Base-by-base conservation (phyloP, 495 filamentous ascomycete genomes). In the Neurospora sp. region DNA sequence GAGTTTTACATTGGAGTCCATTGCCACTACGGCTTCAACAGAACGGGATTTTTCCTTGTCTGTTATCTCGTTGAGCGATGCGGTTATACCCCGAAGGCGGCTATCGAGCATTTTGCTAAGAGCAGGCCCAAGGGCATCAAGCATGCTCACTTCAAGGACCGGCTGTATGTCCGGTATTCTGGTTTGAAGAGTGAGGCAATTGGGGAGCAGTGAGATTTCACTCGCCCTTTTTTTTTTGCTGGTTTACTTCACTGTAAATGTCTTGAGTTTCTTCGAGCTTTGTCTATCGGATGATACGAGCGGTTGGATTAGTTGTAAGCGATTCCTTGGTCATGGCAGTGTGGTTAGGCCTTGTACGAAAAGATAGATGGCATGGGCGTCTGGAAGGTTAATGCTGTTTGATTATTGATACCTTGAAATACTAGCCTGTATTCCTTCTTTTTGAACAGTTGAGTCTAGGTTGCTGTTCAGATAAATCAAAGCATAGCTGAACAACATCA, bases 21-120 rank as follows among this genome's bases (percentile, higher is more conserved):
- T 79, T 98, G 95, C 77, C 95, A 98, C 77, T 98, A 98, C 75
- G 95, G 94, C 0, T 97, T 93, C 83, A 97, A 97, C 78, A 88
- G 94, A 41, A 97, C 94, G 0, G 94, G 95, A 2, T 97, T 94
- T 79, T 90, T 97, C 78, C 90, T 98, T 41, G 90, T 91, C n/a
- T 93, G 90, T 77, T 98, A 98, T 76, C 82, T 98, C 7, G 92
- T 98, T 70, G 95, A 98, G 82, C 86, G 89, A 72, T 86, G 90
- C 76, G 89, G 88, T 1, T 97, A 87, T 79, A 84, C 82, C 69
- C 87, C 97, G 16, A 88, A 92, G 77, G 89, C 91, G 72, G 95
- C 94, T 5, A 91, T 98, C 72, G 89, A 93, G 62, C 89, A 90
- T 74, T 98, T 98, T 81, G 89, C 90, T 69, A 80, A 81, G 73